phyloP scores from a whole-genome alignment of 768 basidiomycete genomes.

The Boletales sp. region DNA sequence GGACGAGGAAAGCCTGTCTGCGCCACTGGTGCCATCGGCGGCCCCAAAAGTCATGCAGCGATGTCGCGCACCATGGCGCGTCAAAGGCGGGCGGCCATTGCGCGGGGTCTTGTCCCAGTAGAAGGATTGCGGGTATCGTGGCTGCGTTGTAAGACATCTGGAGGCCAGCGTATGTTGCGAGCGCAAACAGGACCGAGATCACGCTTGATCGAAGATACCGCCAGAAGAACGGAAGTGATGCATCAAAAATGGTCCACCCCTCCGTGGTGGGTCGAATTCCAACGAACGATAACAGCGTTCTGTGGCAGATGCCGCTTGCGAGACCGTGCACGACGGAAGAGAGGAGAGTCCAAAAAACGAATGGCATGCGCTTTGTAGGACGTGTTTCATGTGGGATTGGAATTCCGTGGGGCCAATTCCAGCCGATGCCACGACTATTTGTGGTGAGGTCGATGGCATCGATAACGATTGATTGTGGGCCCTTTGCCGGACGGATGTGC shows the following conservation, averaged over 20 bases:
- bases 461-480: background rate
- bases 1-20: background rate
- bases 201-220: constrained; percentile 37
- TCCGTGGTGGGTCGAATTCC: constrained; percentile 12
- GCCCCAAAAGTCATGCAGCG: background rate
- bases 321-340: constrained; percentile 35
- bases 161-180: constrained; percentile 44
- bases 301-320: constrained; percentile 44
- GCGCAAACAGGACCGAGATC: constrained; percentile 40
- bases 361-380: constrained; percentile 34
- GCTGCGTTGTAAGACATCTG: constrained; percentile 16
- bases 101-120: background rate
- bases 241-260: constrained; percentile 29
- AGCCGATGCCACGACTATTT: constrained; percentile 51
- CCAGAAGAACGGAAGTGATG: constrained; percentile 20
- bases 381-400: constrained; percentile 36
- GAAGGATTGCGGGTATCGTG: background rate
- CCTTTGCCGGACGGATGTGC: background rate
- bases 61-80: background rate
- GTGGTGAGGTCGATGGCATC: background rate
- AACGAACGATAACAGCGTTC: constrained; percentile 41
- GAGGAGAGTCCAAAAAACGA: constrained; percentile 32
- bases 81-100: background rate
- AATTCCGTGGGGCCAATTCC: constrained; percentile 47
- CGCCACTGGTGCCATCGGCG: background rate